phyloP scores from a whole-genome alignment of 352 stramenopile genomes.

The Globisporangium viniferum region DNA sequence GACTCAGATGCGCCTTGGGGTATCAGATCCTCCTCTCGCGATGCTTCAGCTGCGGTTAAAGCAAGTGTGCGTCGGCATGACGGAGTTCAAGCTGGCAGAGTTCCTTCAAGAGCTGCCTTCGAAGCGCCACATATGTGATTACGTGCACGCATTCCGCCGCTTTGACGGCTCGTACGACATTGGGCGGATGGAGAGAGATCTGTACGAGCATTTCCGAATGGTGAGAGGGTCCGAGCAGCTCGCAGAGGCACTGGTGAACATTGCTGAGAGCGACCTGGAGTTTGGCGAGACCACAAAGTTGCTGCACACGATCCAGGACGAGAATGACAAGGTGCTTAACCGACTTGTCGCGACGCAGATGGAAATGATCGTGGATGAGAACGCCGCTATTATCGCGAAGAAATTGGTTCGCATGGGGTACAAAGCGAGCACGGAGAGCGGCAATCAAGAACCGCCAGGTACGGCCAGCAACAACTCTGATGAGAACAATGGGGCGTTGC shows the following conservation, averaged over 20 bases:
- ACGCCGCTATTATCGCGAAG: constrained; percentile 39
- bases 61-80: constrained; percentile 73
- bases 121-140: constrained; percentile 88
- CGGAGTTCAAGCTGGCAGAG: constrained; percentile 82
- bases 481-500: constrained; percentile 14
- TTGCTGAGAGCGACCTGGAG: constrained; percentile 63
- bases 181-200: constrained; percentile 45
- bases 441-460: constrained; percentile 9
- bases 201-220: constrained; percentile 81
- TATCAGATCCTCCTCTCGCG: constrained; percentile 48
- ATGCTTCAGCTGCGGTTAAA: constrained; percentile 53
- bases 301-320: constrained; percentile 32
- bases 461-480: constrained; percentile 10
- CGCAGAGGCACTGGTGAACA: constrained; percentile 48
- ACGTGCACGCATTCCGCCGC: constrained; percentile 51
- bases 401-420: constrained; percentile 67
- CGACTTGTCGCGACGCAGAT: constrained; percentile 38
- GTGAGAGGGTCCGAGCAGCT: constrained; percentile 51
- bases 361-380: constrained; percentile 38
- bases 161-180: constrained; percentile 53
- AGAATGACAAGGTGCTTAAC: constrained; percentile 43
- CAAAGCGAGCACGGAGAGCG: constrained; percentile 16
- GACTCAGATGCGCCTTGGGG: constrained; percentile 42
- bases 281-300: constrained; percentile 47
- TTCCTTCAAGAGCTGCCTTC: constrained; percentile 89